Conservation (phyloP, 805 yeast genomes). For the Saturnispora diversa region DNA sequence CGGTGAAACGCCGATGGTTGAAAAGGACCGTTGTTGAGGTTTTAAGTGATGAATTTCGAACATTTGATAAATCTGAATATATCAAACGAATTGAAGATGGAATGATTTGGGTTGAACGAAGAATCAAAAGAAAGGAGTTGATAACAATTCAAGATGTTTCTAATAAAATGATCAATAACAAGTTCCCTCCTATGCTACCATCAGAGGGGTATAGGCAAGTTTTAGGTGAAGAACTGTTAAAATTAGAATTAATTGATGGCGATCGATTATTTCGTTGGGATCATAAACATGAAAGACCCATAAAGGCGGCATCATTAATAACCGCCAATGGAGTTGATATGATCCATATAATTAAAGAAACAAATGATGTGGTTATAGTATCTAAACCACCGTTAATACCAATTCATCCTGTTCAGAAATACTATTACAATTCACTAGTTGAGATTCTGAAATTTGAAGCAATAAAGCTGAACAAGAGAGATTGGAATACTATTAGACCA, state of each 20-base stretch:
- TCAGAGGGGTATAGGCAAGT: constrained; percentile 18
- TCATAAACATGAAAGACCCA: constrained; percentile 29
- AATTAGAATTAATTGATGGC: constrained; percentile 18
- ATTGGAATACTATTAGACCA: constrained; percentile 22
- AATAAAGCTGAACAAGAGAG: background rate
- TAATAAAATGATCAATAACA: too few relatives aligned
- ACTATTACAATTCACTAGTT: constrained; percentile 36
- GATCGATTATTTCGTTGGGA: constrained; percentile 23
- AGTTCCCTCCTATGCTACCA: constrained; percentile 3
- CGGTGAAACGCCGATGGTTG: constrained; percentile 41
- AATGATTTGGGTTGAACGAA: constrained; percentile 17
- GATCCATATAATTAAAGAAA: constrained; percentile 14
- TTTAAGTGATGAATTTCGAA: constrained; percentile 33
- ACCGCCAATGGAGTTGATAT: constrained; percentile 9
- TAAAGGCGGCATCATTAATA: constrained; percentile 12
- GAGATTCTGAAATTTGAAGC: constrained; percentile 36
- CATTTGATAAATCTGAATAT: constrained; percentile 22
- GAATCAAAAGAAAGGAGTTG: background rate
- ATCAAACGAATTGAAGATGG: constrained; percentile 15
- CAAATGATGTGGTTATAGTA: constrained; percentile 33
- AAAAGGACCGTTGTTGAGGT: constrained; percentile 32
- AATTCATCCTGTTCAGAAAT: constrained; percentile 45
- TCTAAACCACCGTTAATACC: constrained; percentile 49
- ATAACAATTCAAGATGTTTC: too few relatives aligned
- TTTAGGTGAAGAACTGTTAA: constrained; percentile 25